A percentile compares a stretch with the other conserved stretches of the same genome.
Conservation (phyloP, 2,329 filamentous ascomycete species). For the Fusarium sp. region DNA sequence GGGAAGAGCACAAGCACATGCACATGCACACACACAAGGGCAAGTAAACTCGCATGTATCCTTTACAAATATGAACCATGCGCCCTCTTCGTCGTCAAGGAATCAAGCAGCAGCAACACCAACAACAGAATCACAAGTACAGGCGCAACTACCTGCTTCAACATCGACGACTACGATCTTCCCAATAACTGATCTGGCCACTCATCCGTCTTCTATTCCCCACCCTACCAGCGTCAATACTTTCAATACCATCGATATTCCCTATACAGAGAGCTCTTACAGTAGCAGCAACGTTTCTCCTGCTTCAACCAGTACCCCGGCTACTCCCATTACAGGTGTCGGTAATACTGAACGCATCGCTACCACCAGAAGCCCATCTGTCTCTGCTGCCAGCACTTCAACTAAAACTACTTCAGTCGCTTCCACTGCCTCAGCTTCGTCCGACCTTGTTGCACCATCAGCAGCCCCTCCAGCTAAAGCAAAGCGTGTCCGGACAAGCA, state of each 20-base stretch:
- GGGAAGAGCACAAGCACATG: neutral
- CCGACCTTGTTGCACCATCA: conserved; percentile 1
- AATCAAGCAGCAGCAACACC: conserved; percentile 3
- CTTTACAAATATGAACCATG: conserved; percentile 13
- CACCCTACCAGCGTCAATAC: neutral
- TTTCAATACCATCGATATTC: conserved; percentile 15
- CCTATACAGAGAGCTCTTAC: conserved; percentile 22
- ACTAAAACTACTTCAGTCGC: neutral
- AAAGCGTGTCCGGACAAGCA: conserved; percentile 61
- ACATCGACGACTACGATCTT: conserved; percentile 1
- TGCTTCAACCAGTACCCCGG: conserved; percentile 25
- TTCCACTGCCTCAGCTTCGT: conserved; percentile 1
- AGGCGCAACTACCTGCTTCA: neutral
- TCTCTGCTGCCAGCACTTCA: conserved; percentile 1
- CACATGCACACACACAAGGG: neutral
- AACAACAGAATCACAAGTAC: neutral
- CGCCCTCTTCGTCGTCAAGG: conserved; percentile 13
- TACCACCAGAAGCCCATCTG: conserved; percentile 4
- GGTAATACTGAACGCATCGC: neutral
- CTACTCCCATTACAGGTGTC: conserved; percentile 14
- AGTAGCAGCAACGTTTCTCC: conserved; percentile 33
- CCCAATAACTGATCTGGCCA: conserved; percentile 4
- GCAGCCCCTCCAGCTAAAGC: conserved; percentile 22
- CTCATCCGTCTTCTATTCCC: conserved; percentile 12
- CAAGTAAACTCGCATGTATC: conserved; percentile 2